phyloP scores from a whole-genome alignment of 2,329 filamentous ascomycete species.

The Microdochium bolleyi region DNA sequence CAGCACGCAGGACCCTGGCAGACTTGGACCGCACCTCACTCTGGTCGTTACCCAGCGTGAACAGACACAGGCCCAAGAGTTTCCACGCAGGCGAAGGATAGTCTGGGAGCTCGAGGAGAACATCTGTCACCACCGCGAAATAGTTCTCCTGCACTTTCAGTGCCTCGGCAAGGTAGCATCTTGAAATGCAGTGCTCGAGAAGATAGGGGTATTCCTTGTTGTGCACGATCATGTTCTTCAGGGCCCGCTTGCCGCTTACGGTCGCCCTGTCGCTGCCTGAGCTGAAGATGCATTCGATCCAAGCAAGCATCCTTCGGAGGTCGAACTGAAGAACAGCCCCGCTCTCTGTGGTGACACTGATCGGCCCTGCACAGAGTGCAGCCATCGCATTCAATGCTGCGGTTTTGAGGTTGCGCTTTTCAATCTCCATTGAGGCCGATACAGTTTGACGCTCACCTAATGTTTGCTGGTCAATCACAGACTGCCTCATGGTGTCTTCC shows the following conservation, averaged over 20 bases:
- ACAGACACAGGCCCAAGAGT: slow-evolving; percentile 77
- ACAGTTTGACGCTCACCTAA: slow-evolving; percentile 67
- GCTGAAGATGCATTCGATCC: slow-evolving; percentile 93
- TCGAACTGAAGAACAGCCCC: slow-evolving; percentile 87
- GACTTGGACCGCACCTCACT: slow-evolving; percentile 86
- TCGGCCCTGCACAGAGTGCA: slow-evolving; percentile 75
- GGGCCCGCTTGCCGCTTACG: slow-evolving; percentile 75
- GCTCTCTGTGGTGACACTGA: slow-evolving; percentile 82
- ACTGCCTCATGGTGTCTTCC: slow-evolving; percentile 82
- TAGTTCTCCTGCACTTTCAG: slow-evolving; percentile 89
- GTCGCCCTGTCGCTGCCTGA: slow-evolving; percentile 89
- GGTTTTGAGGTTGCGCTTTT: slow-evolving; percentile 85
- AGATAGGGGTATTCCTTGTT: slow-evolving; percentile 83
- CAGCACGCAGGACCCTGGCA: slow-evolving; percentile 66
- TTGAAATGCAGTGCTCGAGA: slow-evolving; percentile 81
- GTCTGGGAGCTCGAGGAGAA: slow-evolving; percentile 74
- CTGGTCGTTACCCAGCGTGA: slow-evolving; percentile 86
- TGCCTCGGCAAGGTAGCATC: slow-evolving; percentile 77
- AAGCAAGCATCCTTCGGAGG: slow-evolving; percentile 82
- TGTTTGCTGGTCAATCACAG: slow-evolving; percentile 72
- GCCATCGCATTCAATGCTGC: slow-evolving; percentile 95
- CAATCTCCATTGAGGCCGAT: slow-evolving; percentile 90
- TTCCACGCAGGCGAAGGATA: slow-evolving; percentile 88
- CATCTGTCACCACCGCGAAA: slow-evolving; percentile 84
- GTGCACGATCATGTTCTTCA: slow-evolving; percentile 83